These are phyloP conservation scores for Daldinia sp. DNA, from an alignment of 2,329 filamentous ascomycete species.

Conservation along the genomic window DNA sequence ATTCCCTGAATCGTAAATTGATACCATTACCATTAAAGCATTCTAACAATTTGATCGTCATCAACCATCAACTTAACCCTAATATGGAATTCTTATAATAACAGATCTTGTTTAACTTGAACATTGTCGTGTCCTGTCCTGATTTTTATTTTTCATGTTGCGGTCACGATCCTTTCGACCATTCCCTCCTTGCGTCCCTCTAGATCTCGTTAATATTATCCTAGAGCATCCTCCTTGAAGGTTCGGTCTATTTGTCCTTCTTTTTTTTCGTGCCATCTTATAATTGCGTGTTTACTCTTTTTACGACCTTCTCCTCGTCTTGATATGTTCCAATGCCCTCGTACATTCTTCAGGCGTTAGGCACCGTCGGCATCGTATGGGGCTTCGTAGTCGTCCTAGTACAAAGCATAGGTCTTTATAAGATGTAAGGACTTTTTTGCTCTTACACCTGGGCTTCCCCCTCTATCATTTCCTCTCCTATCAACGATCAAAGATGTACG, in stretches of 20 bases:
- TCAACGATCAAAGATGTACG: neutral
- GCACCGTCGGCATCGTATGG: slow-evolving; percentile 62
- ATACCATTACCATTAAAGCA: neutral
- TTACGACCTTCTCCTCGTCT: neutral
- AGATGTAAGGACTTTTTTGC: slow-evolving; percentile 57
- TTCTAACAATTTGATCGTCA: slow-evolving; percentile 24
- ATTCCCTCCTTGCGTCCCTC: neutral
- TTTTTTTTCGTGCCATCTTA: neutral
- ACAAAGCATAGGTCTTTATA: slow-evolving; percentile 63
- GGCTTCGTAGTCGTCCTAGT: slow-evolving; percentile 60
- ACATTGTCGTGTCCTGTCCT: slow-evolving; percentile 6
- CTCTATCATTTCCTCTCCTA: neutral
- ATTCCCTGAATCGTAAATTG: neutral
- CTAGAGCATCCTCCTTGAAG: neutral
- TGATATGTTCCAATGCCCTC: slow-evolving; percentile 41
- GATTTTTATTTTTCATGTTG: neutral
- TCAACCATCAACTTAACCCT: too few species aligned
- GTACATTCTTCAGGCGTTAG: slow-evolving; percentile 46
- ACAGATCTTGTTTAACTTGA: slow-evolving; percentile 18
- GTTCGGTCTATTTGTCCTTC: neutral
- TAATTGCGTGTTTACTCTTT: neutral
- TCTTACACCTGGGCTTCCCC: neutral
- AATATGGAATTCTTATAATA: slow-evolving; percentile 7
- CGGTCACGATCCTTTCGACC: neutral
- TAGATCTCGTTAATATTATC: neutral